Conservation (phyloP, 345 rosid species). For the Pistacia integerrima region DNA sequence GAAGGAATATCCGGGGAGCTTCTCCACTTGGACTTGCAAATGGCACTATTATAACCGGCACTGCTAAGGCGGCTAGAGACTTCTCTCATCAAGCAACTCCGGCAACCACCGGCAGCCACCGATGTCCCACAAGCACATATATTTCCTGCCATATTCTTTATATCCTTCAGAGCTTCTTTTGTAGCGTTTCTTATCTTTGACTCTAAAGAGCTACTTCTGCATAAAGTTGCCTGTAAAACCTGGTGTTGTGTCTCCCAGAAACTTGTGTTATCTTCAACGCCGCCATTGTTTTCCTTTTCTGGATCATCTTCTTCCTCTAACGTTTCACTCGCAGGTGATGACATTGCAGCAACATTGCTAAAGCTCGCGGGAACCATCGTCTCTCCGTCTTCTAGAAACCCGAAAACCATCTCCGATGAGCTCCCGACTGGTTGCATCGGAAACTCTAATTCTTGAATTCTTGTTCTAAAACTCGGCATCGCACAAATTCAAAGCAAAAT, state of each 20-base stretch:
- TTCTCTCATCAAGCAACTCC: slow-evolving; percentile 48
- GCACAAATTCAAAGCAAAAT: not conserved
- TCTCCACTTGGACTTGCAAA: slow-evolving; percentile 67
- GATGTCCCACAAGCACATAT: slow-evolving; percentile 42
- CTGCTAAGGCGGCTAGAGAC: slow-evolving; percentile 43
- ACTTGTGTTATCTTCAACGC: slow-evolving; percentile 32
- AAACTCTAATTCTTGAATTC: slow-evolving; percentile 20
- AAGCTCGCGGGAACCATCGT: slow-evolving; percentile 13
- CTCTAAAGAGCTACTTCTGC: slow-evolving; percentile 53
- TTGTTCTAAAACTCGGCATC: slow-evolving; percentile 16
- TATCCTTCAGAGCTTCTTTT: slow-evolving; percentile 45
- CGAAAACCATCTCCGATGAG: slow-evolving; percentile 44
- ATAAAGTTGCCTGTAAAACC: slow-evolving; percentile 46
- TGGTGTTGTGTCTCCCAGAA: slow-evolving; percentile 63
- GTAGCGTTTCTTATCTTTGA: slow-evolving; percentile 48
- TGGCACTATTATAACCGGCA: slow-evolving; percentile 43
- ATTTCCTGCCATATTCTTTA: slow-evolving; percentile 11
- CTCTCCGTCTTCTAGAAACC: slow-evolving; percentile 37
- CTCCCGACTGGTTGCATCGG: slow-evolving; percentile 17
- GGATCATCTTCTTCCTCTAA: slow-evolving; percentile 20
- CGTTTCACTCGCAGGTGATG: not conserved
- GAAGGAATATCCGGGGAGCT: slow-evolving; percentile 52
- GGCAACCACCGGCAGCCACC: slow-evolving; percentile 35
- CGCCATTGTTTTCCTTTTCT: slow-evolving; percentile 18
- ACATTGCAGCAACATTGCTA: not conserved